phyloP scores from a whole-genome alignment of 2,329 filamentous ascomycete species.

The Fusarium hainanense region DNA sequence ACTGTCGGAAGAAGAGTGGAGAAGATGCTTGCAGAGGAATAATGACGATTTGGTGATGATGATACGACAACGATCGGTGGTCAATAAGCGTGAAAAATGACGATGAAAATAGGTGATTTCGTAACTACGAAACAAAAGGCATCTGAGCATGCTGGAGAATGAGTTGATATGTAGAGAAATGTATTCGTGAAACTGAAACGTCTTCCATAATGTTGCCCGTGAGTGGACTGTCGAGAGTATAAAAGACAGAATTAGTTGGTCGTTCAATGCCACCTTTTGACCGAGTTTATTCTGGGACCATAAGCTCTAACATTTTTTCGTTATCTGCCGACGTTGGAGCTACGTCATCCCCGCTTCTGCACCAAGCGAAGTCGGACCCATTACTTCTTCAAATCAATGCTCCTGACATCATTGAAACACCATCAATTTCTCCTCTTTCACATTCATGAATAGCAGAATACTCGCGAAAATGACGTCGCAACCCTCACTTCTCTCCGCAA shows the following conservation, averaged over 20 bases:
- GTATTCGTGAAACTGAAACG: not conserved
- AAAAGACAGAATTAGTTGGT: not conserved
- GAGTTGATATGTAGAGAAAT: not conserved
- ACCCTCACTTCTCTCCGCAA: slow-evolving; percentile 38
- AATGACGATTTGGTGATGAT: not conserved
- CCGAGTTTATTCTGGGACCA: not conserved
- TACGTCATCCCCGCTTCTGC: slow-evolving; percentile 17
- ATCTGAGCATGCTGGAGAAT: not conserved
- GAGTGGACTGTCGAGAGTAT: too few species aligned
- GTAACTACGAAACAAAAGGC: not conserved
- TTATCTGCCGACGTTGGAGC: not conserved
- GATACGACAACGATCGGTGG: not conserved
- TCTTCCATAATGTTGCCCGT: not conserved
- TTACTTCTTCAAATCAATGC: slow-evolving; percentile 6
- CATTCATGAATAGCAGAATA: not conserved
- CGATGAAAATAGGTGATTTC: not conserved
- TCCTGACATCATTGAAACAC: slow-evolving; percentile 16
- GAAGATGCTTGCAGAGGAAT: slow-evolving; percentile 29
- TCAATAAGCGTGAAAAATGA: not conserved
- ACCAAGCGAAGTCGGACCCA: slow-evolving; percentile 22
- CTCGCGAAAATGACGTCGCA: slow-evolving; percentile 33
- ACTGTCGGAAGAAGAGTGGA: slow-evolving; percentile 53
- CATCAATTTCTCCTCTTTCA: not conserved
- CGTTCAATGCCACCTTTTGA: accelerated
- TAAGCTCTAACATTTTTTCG: not conserved